Conservation (phyloP, 176 grass and related monocot genomes). For the Poa pratensis region DNA sequence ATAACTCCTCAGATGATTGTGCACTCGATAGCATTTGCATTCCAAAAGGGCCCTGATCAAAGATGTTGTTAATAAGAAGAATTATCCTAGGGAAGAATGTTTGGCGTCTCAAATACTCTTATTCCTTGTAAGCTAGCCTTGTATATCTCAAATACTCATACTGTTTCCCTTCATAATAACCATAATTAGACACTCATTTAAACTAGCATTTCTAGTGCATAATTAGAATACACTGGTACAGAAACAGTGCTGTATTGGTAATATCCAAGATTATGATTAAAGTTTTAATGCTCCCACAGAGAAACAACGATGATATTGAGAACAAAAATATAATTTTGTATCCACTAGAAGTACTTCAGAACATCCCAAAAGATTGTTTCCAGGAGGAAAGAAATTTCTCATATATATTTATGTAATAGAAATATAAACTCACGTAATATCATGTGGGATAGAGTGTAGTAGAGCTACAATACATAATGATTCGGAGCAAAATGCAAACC, state of each 20-base stretch:
- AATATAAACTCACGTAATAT: conserved; percentile 22
- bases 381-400: background rate
- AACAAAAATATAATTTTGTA: background rate
- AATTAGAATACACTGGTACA: background rate
- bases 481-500: conserved; percentile 7
- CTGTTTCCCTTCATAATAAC: conserved; percentile 19
- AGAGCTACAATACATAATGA: background rate
- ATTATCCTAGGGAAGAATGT: conserved; percentile 11
- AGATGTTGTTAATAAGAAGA: conserved; percentile 29
- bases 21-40: conserved; percentile 69
- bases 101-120: conserved; percentile 11
- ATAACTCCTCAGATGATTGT: conserved; percentile 56
- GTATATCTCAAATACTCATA: conserved; percentile 18
- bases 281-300: conserved; percentile 14
- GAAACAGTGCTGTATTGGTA: background rate
- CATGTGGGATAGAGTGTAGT: conserved; percentile 21
- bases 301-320: conserved; percentile 15
- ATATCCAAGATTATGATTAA: background rate
- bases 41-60: conserved; percentile 76
- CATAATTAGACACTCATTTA: conserved; percentile 4
- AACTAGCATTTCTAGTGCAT: conserved; percentile 22
- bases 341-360: conserved; percentile 20
- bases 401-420: conserved; percentile 20
- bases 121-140: conserved; percentile 17
- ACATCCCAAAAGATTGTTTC: conserved; percentile 20